Conservation (phyloP, 306 rosid species). For the Elaeagnus macrophylla region DNA sequence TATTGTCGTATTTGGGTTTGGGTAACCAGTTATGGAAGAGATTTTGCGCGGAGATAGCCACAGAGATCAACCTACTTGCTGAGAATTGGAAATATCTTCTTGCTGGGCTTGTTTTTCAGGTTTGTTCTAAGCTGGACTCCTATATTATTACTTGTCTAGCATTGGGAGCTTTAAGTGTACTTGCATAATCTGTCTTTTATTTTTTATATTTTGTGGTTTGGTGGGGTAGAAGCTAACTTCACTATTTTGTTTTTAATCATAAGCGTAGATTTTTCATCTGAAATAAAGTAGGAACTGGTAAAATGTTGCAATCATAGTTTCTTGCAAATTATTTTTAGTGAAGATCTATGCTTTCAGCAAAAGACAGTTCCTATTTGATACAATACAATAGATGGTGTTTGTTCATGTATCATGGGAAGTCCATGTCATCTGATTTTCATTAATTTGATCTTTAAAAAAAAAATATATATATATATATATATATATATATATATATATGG, state of each 20-base stretch:
- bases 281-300: conserved; percentile 15
- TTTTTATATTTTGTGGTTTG: neutral
- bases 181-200: conserved; percentile 4
- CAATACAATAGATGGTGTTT: too few relatives aligned
- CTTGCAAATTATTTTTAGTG: conserved; percentile 17
- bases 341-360: conserved; percentile 11
- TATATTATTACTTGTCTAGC: conserved; percentile 21
- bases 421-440: too few relatives aligned
- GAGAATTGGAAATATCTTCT: conserved; percentile 88
- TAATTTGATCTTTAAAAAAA: too few relatives aligned
- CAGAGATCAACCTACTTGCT: conserved; percentile 69
- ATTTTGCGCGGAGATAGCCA: conserved; percentile 49
- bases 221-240: neutral
- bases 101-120: conserved; percentile 79
- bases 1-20: conserved; percentile 1
- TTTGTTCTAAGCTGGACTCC: conserved; percentile 22
- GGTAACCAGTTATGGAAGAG: conserved; percentile 74
- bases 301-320: conserved; percentile 23
- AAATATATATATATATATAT: too few relatives aligned
- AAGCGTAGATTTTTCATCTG: neutral
- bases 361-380: conserved; percentile 1
- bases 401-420: too few relatives aligned
- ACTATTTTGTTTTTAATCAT: neutral
- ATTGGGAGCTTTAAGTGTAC: conserved; percentile 2
- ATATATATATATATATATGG: too few relatives aligned